Base-by-base conservation (phyloP, 441 rosid genomes). In the Manihot esculenta region DNA sequence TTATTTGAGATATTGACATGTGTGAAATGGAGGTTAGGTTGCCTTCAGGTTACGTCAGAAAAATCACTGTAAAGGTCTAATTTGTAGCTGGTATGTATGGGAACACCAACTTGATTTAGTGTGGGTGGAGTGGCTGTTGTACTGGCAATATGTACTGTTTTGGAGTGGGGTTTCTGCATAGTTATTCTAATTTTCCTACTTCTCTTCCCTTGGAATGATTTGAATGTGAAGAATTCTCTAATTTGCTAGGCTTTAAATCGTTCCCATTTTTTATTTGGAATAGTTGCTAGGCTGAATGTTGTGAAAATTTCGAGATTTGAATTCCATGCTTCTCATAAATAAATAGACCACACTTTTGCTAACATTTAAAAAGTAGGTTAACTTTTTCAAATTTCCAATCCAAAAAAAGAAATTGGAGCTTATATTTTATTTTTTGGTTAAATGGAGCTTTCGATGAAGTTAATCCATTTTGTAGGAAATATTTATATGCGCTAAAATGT, bases 191-290 rank as follows among this genome's bases (percentile, higher is more conserved):
- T 63, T 33, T 42, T 56, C 66, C 67, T 27, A 26, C 56, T 50
- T 38, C 20, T 24, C 9, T 24, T 15, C 44, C 62, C 23, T 35
- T 56, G 3, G 5, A 50, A 23, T 54, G 59, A 47, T 54, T 61
- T 62, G 58, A 54, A 47, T 47, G 58, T 48, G 57, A 62, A 67
- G 48, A 66, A 66, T 54, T 48, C 48, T 35, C 21, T 63, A 27
- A 62, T 23, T 33, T 63, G 64, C 60, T 21, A 41, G 68, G 69
- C 30, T 23, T 24, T n/a, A 12, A 23, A 23, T 15, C 11, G 7
- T 56, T 55, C 6, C 48, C 65, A 26, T 15, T 59, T 35, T 69
- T 11, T 35, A 57, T 53, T 26, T 47, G 50, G 49, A 30, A 62
- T 11, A 21, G 53, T 53, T 38, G 45, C 63, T 18, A 66, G 13